These are phyloP conservation scores for Hymenotorrendiella dingleyae DNA, from an alignment of 2,329 filamentous ascomycete species.

Conservation along the genomic window DNA sequence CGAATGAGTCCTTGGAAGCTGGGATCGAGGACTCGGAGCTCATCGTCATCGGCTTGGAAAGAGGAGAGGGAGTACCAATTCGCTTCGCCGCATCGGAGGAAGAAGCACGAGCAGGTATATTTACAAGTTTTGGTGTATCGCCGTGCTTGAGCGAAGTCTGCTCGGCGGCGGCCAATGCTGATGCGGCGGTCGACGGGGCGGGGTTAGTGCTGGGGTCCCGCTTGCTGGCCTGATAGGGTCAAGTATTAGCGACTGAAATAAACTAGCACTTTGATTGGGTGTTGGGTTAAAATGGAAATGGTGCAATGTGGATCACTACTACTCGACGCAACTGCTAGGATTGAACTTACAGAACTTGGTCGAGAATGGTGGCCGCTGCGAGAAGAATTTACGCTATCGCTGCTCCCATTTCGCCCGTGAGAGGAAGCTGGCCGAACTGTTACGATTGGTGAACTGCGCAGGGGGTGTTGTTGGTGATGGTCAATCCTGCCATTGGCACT, in stretches of 20 bases:
- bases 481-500: conserved; percentile 28
- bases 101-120: conserved; percentile 56
- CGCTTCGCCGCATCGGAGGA: conserved; percentile 57
- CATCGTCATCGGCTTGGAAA: conserved; percentile 66
- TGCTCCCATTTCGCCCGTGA: conserved; percentile 46
- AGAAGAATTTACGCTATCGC: conserved; percentile 57
- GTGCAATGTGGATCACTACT: conserved; percentile 10
- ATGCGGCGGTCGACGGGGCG: conserved; percentile 38
- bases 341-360: conserved; percentile 58
- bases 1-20: conserved; percentile 36
- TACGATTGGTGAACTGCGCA: conserved; percentile 29
- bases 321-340: conserved; percentile 5
- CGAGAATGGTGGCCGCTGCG: conserved; percentile 51
- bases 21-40: conserved; percentile 43
- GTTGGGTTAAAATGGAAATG: conserved; percentile 28
- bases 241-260: conserved; percentile 31
- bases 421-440: conserved; percentile 22
- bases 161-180: conserved; percentile 31
- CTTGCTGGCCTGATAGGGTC: conserved; percentile 54
- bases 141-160: conserved; percentile 42
- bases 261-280: conserved; percentile 23
- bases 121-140: conserved; percentile 51
- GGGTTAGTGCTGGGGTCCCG: conserved; percentile 43
- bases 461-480: conserved; percentile 29
- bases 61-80: conserved; percentile 61